Evolutionary conservation across 257 asterid genomes (phyloP), one percentile per base, ranked within the genome.

Genomic region (Dorcoceras hygrometricum): DNA sequence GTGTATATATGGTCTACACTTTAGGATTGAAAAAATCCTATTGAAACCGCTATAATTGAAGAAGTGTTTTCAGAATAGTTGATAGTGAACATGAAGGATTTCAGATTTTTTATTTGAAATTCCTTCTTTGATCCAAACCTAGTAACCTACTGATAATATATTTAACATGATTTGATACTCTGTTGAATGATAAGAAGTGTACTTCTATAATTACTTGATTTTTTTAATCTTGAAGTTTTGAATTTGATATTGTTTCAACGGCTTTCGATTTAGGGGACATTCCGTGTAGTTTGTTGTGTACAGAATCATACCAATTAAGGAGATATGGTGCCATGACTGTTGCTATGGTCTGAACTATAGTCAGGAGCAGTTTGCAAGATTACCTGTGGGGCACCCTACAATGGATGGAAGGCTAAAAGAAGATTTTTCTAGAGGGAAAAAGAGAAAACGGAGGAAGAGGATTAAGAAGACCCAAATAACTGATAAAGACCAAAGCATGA

Each of bases 191-290:
- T 67, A 57, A 48, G n/a, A 6, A 53, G 27, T 57, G 43, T 26
- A 20, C 58, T 23, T 28, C 23, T 24, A 14, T 62, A 55, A 29
- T 28, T 57, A 39, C 31, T 28, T 69, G 43, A 57, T 4, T 23
- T 65, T 39, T 26, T 5, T 50, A 11, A 8, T 28, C 18, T 68
- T 57, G 69, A 71, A 28, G 59, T 67, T 66, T 22, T 28, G 20
- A 18, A 63, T 66, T 22, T 28, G 20, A 18, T 51, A 18, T 51
- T 23, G 20, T 24, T 60, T 68, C 28, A 28, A 20, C 66, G 29
- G 46, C 60, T 59, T 64, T 23, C 74, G 61, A 26, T 68, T 59
- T 74, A 72, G 79, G 77, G 27, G 74, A 61, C 23, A 65, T 63
- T 74, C 69, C 73, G 79, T 54, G 51, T 67, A 25, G 61, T 58